Conservation (phyloP, 345 rosid genomes). For the Gossypium turneri region DNA sequence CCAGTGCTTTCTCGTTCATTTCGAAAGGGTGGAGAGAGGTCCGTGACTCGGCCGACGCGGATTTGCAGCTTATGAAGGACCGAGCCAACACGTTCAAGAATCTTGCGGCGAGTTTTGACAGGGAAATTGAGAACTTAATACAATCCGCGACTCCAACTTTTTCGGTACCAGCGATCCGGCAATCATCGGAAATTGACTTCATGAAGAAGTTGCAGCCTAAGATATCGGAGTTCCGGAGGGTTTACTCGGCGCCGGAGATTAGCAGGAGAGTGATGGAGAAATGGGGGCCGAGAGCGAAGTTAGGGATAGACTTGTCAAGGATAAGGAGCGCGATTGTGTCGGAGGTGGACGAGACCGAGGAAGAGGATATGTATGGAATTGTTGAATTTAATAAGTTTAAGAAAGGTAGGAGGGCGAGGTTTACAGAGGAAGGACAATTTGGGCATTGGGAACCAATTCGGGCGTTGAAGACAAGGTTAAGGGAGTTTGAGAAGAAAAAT, state of each 20-base stretch:
- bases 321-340: slow-evolving; percentile 73
- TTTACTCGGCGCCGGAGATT: slow-evolving; percentile 87
- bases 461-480: slow-evolving; percentile 58
- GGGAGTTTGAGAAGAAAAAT: slow-evolving; percentile 76
- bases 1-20: slow-evolving; percentile 68
- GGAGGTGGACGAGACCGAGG: slow-evolving; percentile 40
- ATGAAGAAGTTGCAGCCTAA: slow-evolving; percentile 89
- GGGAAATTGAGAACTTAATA: slow-evolving; percentile 82
- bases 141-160: slow-evolving; percentile 62
- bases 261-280: slow-evolving; percentile 81
- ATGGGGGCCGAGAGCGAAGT: slow-evolving; percentile 69
- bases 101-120: slow-evolving; percentile 76
- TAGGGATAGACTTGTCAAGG: slow-evolving; percentile 75
- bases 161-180: slow-evolving; percentile 42
- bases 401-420: slow-evolving; percentile 42
- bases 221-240: slow-evolving; percentile 79
- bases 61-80: slow-evolving; percentile 70
- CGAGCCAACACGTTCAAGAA: slow-evolving; percentile 87
- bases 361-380: slow-evolving; percentile 31
- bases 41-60: slow-evolving; percentile 88
- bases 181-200: slow-evolving; percentile 64
- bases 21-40: slow-evolving; percentile 94
- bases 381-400: slow-evolving; percentile 45
- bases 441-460: slow-evolving; percentile 82
- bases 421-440: slow-evolving; percentile 48